Conservation (phyloP, 2,329 filamentous ascomycete genomes). For the Pyrenochaeta sp. region DNA sequence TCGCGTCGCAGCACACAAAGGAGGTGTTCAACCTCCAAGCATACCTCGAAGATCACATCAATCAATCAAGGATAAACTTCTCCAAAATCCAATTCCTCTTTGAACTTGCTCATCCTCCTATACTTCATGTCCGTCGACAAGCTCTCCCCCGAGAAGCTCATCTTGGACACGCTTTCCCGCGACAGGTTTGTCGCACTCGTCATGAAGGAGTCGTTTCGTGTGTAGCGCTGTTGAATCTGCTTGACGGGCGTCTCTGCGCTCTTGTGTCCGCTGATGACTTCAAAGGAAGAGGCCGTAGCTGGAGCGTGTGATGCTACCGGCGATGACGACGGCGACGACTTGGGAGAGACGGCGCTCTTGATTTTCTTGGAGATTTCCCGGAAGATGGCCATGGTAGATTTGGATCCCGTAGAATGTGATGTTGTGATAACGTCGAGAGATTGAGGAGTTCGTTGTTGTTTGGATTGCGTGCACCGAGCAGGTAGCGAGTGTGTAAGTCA, state of each 20-base stretch:
- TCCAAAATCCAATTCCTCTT: constrained; percentile 35
- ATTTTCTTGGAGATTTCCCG: constrained; percentile 39
- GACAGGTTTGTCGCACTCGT: constrained; percentile 20
- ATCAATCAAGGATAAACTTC: constrained; percentile 3
- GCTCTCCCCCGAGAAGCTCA: no score
- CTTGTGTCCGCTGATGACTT: constrained; percentile 32
- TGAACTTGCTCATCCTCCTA: constrained; percentile 39
- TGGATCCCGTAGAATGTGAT: not conserved
- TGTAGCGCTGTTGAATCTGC: constrained; percentile 21
- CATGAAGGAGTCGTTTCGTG: constrained; percentile 30
- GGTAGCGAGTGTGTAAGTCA: no score
- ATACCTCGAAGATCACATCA: constrained; percentile 12
- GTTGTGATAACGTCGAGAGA: not conserved
- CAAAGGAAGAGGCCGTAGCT: constrained; percentile 25
- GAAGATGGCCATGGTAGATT: constrained; percentile 37
- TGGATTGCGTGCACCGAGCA: no score
- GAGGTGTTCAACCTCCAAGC: no score
- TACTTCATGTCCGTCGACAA: constrained; percentile 29
- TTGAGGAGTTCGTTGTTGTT: not conserved
- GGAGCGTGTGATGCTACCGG: constrained; percentile 24
- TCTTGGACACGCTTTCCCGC: constrained; percentile 19
- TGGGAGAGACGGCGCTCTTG: constrained; percentile 36
- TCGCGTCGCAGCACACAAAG: not conserved
- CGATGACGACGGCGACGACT: constrained; percentile 30
- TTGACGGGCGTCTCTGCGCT: constrained; percentile 18